phyloP scores from a whole-genome alignment of 202 grass and related monocot species.

The Bolboschoenoplectus hybrid region DNA sequence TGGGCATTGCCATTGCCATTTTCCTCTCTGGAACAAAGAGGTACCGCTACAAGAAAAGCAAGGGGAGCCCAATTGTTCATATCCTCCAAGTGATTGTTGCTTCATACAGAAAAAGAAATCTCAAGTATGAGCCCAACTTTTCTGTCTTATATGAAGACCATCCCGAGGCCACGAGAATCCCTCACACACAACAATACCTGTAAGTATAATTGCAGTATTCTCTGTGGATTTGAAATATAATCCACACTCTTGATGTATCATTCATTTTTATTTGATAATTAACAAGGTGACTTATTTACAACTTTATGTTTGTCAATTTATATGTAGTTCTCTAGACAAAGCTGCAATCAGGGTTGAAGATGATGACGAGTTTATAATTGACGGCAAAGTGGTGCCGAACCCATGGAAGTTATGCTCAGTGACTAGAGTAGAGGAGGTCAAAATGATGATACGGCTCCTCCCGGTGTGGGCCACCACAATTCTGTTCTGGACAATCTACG shows the following conservation, averaged over 20 bases:
- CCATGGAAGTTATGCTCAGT: constrained; percentile 82
- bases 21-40: constrained; percentile 68
- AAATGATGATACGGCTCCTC: constrained; percentile 84
- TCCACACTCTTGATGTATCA: not conserved
- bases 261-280: not conserved
- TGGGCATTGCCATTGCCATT: constrained; percentile 54
- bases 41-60: constrained; percentile 78
- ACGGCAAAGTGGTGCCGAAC: constrained; percentile 49
- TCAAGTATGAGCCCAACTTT: constrained; percentile 32
- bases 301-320: not conserved
- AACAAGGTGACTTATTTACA: not conserved
- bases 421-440: constrained; percentile 86
- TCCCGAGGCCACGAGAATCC: constrained; percentile 45
- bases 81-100: constrained; percentile 82
- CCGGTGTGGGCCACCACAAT: constrained; percentile 95
- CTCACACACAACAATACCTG: constrained; percentile 61
- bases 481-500: constrained; percentile 96
- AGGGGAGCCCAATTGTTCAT: constrained; percentile 75
- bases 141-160: constrained; percentile 61
- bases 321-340: constrained; percentile 55
- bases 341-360: constrained; percentile 74
- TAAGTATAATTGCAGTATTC: constrained; percentile 31
- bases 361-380: constrained; percentile 43
- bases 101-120: constrained; percentile 50
- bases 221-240: not conserved